Conservation (phyloP, 1,284 basidiomycete species). For the Blastosporella zonata region DNA sequence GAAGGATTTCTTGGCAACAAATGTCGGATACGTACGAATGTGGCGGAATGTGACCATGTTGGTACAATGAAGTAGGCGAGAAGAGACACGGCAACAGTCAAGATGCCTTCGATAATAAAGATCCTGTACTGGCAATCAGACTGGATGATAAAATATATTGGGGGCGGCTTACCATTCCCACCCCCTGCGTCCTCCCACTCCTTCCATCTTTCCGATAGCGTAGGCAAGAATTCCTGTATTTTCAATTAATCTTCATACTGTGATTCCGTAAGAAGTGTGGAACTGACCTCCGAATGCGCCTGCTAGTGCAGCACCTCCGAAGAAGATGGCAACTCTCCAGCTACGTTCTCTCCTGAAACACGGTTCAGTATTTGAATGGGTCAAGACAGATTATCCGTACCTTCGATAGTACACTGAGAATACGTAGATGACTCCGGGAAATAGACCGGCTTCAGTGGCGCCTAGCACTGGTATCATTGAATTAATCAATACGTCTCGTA, state of each 20-base stretch:
- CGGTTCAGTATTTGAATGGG: not conserved
- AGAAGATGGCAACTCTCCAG: conserved; percentile 60
- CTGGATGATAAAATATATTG: not conserved
- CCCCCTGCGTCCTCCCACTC: conserved; percentile 49
- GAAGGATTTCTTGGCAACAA: not conserved
- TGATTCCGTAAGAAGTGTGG: not conserved
- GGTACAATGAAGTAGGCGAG: conserved; percentile 55
- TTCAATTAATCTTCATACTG: not conserved
- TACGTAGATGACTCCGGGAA: conserved; percentile 59
- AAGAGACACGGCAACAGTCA: conserved; percentile 48
- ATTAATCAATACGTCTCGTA: conserved; percentile 6
- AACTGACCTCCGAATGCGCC: conserved; percentile 53
- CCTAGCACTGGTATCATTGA: conserved; percentile 43
- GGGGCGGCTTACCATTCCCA: conserved; percentile 46
- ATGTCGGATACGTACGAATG: conserved; percentile 39
- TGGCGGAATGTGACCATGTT: conserved; percentile 54
- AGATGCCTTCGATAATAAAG: conserved; percentile 57
- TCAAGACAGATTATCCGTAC: conserved; percentile 22
- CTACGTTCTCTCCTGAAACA: conserved; percentile 49
- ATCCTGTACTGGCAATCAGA: conserved; percentile 38
- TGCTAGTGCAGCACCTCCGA: conserved; percentile 55
- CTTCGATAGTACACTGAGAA: conserved; percentile 61
- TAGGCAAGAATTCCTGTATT: conserved; percentile 51
- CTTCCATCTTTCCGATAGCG: conserved; percentile 56
- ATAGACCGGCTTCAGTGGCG: conserved; percentile 53